A percentile compares a stretch with the other conserved stretches of the same genome.
Conservation (phyloP, 208 protist species). For the Leishmania tarentolae region DNA sequence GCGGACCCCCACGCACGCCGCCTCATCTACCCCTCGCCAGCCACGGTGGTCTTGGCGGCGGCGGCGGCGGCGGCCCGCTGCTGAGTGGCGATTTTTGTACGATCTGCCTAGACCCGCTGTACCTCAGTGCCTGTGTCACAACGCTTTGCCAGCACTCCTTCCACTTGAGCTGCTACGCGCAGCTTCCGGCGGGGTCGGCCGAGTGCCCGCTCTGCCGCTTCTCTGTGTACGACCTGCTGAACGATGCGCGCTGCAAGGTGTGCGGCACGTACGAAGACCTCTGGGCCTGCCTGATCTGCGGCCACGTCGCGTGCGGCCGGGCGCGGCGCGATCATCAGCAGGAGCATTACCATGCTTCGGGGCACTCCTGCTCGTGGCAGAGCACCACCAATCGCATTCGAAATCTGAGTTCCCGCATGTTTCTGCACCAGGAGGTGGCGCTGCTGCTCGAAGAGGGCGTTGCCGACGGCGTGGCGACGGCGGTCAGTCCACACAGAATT, state of each 20-base stretch:
- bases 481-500: neutral
- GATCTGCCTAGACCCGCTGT: conserved; percentile 72
- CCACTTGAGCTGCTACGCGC: conserved; percentile 67
- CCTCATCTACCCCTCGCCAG: neutral
- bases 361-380: conserved; percentile 80
- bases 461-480: conserved; percentile 2
- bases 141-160: conserved; percentile 81
- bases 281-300: conserved; percentile 88
- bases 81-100: conserved; percentile 45
- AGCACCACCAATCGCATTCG: conserved; percentile 72
- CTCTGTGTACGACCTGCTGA: conserved; percentile 70
- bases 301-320: conserved; percentile 70
- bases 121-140: conserved; percentile 43
- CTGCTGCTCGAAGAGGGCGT: conserved; percentile 49
- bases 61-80: conserved; percentile 5
- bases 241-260: conserved; percentile 60
- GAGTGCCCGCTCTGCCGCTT: conserved; percentile 87
- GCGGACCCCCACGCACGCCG: neutral
- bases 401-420: conserved; percentile 60
- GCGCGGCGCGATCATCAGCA: conserved; percentile 55
- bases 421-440: conserved; percentile 81
- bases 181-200: conserved; percentile 45
- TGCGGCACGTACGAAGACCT: conserved; percentile 80
- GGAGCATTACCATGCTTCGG: conserved; percentile 59
- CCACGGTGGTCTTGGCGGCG: neutral